Conservation (phyloP, 768 basidiomycete species). For the Sutorius australiensis region DNA sequence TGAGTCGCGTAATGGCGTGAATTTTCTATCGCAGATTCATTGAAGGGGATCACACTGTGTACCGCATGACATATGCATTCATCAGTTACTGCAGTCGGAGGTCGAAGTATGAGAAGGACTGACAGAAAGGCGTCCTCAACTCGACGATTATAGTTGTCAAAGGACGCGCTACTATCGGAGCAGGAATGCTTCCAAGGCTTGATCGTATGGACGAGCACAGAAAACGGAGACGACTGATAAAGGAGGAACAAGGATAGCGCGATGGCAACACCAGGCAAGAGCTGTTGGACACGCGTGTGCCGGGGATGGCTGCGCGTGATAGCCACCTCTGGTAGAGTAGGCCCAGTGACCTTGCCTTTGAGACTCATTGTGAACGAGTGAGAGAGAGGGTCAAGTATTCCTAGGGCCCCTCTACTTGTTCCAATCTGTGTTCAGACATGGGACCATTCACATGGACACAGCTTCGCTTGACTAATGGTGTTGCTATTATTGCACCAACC, state of each 20-base stretch:
- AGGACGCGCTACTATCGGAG: not conserved
- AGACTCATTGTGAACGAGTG: conserved; percentile 11
- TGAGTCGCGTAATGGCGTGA: conserved; percentile 60
- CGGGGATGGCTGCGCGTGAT: not conserved
- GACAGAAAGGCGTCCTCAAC: conserved; percentile 36
- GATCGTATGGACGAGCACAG: not conserved
- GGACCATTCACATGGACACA: conserved; percentile 8
- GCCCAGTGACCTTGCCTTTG: conserved; percentile 8
- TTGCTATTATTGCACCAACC: not conserved
- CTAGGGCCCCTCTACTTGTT: too few species aligned
- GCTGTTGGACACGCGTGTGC: not conserved
- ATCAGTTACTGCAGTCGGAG: not conserved
- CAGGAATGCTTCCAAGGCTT: conserved; percentile 11
- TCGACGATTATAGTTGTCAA: conserved; percentile 13
- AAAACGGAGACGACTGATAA: conserved; percentile 1
- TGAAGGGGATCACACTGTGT: conserved; percentile 51
- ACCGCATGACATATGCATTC: not conserved
- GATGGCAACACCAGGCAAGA: conserved; percentile 4
- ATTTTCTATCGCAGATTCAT: conserved; percentile 52
- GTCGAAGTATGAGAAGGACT: conserved; percentile 10
- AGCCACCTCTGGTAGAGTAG: conserved; percentile 11
- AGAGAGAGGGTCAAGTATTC: not conserved
- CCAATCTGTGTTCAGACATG: not conserved
- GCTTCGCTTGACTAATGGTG: not conserved
- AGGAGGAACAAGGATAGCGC: conserved; percentile 10